These are phyloP conservation scores for Fagopyrum homotropicum DNA, from an alignment of 148 eudicot genomes.

Conservation along the genomic window DNA sequence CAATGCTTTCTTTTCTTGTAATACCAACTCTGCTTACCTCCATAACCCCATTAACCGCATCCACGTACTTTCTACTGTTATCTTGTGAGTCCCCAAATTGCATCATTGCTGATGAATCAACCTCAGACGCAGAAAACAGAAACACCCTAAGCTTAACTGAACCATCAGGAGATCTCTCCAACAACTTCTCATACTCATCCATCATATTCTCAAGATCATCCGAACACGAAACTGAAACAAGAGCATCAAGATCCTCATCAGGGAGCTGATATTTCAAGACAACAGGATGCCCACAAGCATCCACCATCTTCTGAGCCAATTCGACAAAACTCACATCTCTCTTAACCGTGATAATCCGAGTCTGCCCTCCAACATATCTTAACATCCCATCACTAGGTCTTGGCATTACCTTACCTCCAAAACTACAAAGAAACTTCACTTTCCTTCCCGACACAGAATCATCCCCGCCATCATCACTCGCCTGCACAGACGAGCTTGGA, in stretches of 20 bases:
- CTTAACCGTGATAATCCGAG: slow-evolving; percentile 70
- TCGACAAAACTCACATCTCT: slow-evolving; percentile 49
- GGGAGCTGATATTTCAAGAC: slow-evolving; percentile 85
- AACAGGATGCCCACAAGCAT: slow-evolving; percentile 46
- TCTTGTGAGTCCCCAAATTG: slow-evolving; percentile 52
- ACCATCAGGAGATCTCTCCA: slow-evolving; percentile 66
- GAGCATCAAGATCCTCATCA: slow-evolving; percentile 89
- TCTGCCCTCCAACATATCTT: slow-evolving; percentile 93
- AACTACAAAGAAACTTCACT: slow-evolving; percentile 90
- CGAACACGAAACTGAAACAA: slow-evolving; percentile 73
- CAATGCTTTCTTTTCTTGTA: slow-evolving; percentile 54
- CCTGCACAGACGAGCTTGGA: slow-evolving; percentile 41
- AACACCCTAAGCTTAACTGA: slow-evolving; percentile 81
- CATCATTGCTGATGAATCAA: slow-evolving; percentile 44
- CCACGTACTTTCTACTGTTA: slow-evolving; percentile 66
- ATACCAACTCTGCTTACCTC: slow-evolving; percentile 40
- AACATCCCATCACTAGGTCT: slow-evolving; percentile 78
- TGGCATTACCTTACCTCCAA: slow-evolving; percentile 86
- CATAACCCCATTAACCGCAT: slow-evolving; percentile 74
- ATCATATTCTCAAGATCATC: slow-evolving; percentile 96
- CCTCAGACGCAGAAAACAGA: slow-evolving; percentile 60
- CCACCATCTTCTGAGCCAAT: slow-evolving; percentile 68
- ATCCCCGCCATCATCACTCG: slow-evolving; percentile 55
- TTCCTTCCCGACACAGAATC: slow-evolving; percentile 65
- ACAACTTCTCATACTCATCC: slow-evolving; percentile 84